phyloP scores from a whole-genome alignment of 768 basidiomycete species.

The Collybiopsis confluens region DNA sequence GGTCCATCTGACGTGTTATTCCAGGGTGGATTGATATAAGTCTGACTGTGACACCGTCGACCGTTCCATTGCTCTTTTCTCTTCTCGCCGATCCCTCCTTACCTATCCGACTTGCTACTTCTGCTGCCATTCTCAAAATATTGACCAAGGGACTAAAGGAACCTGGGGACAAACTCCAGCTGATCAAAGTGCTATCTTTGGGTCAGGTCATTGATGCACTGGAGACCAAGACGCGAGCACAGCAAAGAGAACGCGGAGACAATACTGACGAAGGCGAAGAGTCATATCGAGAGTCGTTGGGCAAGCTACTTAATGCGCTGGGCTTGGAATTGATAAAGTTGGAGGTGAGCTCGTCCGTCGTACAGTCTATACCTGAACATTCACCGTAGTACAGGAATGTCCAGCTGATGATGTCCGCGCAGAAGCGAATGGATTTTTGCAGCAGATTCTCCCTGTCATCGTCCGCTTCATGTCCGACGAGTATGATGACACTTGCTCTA shows the following conservation, averaged over 20 bases:
- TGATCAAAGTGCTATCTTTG: conserved; percentile 85
- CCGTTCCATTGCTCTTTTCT: conserved; percentile 80
- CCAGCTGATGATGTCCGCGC: conserved; percentile 52
- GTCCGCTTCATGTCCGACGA: conserved; percentile 87
- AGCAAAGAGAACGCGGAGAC: conserved; percentile 61
- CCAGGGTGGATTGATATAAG: conserved; percentile 98
- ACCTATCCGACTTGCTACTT: conserved; percentile 79
- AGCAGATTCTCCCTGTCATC: conserved; percentile 72
- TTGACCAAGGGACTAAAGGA: conserved; percentile 94
- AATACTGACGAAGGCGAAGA: conserved; percentile 85
- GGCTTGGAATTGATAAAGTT: conserved; percentile 84
- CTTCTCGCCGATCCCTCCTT: conserved; percentile 76
- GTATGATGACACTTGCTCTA: conserved; percentile 84
- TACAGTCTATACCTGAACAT: background rate
- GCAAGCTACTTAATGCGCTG: conserved; percentile 73
- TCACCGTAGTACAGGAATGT: conserved; percentile 42
- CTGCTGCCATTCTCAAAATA: conserved; percentile 75
- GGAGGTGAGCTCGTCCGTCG: conserved; percentile 29
- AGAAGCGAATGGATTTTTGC: conserved; percentile 62
- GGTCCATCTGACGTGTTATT: background rate
- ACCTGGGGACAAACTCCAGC: conserved; percentile 80
- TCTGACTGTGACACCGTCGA: conserved; percentile 86
- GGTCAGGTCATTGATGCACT: conserved; percentile 78
- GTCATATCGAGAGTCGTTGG: conserved; percentile 85
- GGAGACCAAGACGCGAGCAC: conserved; percentile 67